Evolutionary conservation across 1,284 basidiomycete species (phyloP).

Genomic region (Singerocomus inundabilis): DNA sequence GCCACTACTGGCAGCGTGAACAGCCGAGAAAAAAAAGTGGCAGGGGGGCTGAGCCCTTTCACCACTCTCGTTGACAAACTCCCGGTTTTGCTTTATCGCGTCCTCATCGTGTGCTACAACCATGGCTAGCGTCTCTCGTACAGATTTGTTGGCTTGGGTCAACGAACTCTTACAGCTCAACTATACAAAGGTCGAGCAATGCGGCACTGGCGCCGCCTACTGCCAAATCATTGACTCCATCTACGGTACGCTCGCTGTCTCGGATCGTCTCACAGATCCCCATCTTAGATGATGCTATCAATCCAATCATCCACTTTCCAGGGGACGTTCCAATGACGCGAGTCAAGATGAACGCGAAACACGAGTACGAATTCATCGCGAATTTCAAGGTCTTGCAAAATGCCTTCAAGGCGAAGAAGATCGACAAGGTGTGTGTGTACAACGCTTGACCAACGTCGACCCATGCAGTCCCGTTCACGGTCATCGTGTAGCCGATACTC

Average conservation of each 20-base stretch:
- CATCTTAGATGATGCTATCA: slow-evolving; percentile 9
- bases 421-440: slow-evolving; percentile 74
- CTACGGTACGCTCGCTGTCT: slow-evolving; percentile 59
- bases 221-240: slow-evolving; percentile 94
- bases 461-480: slow-evolving; percentile 6
- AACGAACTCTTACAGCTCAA: slow-evolving; percentile 90
- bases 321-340: slow-evolving; percentile 85
- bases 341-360: slow-evolving; percentile 92
- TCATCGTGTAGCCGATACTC: slow-evolving; percentile 75
- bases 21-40: slow-evolving; percentile 17
- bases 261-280: slow-evolving; percentile 20
- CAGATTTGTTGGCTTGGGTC: slow-evolving; percentile 90
- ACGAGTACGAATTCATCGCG: slow-evolving; percentile 93
- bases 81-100: background rate
- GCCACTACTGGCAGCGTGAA: background rate
- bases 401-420: slow-evolving; percentile 82
- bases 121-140: slow-evolving; percentile 55
- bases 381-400: slow-evolving; percentile 97
- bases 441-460: background rate
- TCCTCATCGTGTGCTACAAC: slow-evolving; percentile 5
- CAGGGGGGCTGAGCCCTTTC: background rate
- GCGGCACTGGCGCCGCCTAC: slow-evolving; percentile 86
- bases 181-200: slow-evolving; percentile 95
- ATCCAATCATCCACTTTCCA: slow-evolving; percentile 13
- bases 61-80: background rate